Evolutionary conservation across 2,329 filamentous ascomycete species (phyloP).

Genomic region (Capronia epimyces): DNA sequence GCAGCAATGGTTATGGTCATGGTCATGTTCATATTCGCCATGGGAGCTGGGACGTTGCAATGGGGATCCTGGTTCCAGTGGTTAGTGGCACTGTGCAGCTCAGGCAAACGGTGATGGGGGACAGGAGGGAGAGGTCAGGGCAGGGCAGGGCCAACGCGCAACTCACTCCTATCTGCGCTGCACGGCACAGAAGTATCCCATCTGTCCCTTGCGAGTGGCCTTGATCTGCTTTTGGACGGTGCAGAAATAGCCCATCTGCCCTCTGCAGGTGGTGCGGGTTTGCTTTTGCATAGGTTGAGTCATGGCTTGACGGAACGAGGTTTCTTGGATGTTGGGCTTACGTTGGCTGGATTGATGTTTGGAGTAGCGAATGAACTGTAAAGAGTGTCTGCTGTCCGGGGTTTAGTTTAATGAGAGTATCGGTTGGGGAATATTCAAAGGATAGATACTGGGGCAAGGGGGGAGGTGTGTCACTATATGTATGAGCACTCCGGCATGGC

Average conservation of each 20-base stretch:
- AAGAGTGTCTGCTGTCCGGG: constrained; percentile 12
- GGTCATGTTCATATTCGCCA: not conserved
- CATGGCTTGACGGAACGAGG: not conserved
- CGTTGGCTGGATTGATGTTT: not conserved
- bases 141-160: too few relatives aligned
- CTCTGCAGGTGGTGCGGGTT: not conserved
- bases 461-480: not conserved
- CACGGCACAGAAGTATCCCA: constrained; percentile 7
- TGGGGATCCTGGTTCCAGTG: not conserved
- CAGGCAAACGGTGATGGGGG: not conserved
- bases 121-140: not conserved
- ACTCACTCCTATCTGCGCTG: constrained; percentile 6
- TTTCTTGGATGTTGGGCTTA: not conserved
- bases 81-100: too few relatives aligned
- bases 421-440: not conserved
- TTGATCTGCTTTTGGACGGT: constrained; percentile 9
- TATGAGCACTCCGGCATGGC: not conserved
- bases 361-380: not conserved
- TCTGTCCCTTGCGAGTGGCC: not conserved
- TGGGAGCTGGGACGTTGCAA: not conserved
- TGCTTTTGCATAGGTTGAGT: not conserved
- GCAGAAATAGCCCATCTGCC: constrained; percentile 6
- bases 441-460: not conserved
- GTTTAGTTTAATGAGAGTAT: constrained; percentile 7
- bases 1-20: not conserved